A percentile compares a stretch with the other conserved stretches of the same genome.
These are phyloP conservation scores for Pestalotiopsis fici DNA, from an alignment of 2,329 filamentous ascomycete genomes.

Conservation along the genomic window DNA sequence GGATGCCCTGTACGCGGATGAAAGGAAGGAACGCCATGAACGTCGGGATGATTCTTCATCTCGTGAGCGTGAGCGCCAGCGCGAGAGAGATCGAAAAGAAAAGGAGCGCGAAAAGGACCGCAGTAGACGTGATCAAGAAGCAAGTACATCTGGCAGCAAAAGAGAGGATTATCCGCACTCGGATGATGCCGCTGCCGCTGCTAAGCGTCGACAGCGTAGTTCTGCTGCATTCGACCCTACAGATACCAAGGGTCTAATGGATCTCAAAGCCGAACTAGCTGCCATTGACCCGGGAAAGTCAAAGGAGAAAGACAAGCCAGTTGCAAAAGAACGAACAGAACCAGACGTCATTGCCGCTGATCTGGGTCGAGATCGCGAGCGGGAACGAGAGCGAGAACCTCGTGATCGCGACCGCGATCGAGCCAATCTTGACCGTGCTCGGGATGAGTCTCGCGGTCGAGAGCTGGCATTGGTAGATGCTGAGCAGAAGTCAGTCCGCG, in stretches of 20 bases:
- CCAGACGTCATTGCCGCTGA: conserved; percentile 14
- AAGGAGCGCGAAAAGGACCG: conserved; percentile 13
- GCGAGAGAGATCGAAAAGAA: conserved; percentile 5
- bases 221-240: conserved; percentile 53
- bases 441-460: conserved; percentile 41
- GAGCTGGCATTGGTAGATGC: conserved; percentile 32
- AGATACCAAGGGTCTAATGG: conserved; percentile 49
- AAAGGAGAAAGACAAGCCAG: conserved; percentile 16
- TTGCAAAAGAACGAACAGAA: conserved; percentile 14
- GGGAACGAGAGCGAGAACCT: neutral
- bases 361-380: neutral
- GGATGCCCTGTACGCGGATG: conserved; percentile 22
- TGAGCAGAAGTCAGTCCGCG: conserved; percentile 53
- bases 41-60: conserved; percentile 18
- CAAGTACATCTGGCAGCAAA: neutral
- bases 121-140: conserved; percentile 9
- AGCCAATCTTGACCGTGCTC: conserved; percentile 7
- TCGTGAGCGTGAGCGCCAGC: conserved; percentile 18
- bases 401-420: neutral
- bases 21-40: conserved; percentile 12
- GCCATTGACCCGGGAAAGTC: conserved; percentile 35
- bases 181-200: conserved; percentile 39
- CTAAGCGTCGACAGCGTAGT: conserved; percentile 37
- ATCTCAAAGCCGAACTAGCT: conserved; percentile 52
- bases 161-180: conserved; percentile 20